Conservation (phyloP, 306 rosid genomes). For the Castanopsis chinensis region DNA sequence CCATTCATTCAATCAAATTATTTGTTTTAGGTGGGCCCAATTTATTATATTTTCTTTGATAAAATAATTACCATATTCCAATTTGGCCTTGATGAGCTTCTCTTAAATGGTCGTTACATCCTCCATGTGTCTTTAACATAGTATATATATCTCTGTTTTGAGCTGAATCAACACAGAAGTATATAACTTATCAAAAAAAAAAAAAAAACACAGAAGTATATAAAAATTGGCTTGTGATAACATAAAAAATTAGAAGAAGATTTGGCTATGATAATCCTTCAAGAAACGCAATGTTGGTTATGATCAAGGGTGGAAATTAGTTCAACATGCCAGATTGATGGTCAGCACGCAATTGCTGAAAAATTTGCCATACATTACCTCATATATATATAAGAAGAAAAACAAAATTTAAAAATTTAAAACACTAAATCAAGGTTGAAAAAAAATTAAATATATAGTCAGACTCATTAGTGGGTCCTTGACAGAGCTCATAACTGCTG, state of each 20-base stretch:
- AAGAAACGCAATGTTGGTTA: not conserved
- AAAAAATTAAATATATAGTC: not conserved
- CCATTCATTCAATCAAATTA: slow-evolving; percentile 18
- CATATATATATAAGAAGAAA: not conserved
- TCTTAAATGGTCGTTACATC: slow-evolving; percentile 7
- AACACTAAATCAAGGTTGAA: not conserved
- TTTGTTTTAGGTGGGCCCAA: not conserved
- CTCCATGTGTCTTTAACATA: not conserved
- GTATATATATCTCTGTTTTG: too few relatives aligned
- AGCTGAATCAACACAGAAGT: too few relatives aligned
- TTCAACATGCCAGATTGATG: not conserved
- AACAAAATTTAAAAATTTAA: not conserved
- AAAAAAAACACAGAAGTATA: too few relatives aligned
- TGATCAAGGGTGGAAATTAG: slow-evolving; percentile 1
- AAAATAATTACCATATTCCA: not conserved
- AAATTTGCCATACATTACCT: not conserved
- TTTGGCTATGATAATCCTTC: too few relatives aligned
- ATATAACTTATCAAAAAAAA: too few relatives aligned
- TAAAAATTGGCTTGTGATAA: too few relatives aligned
- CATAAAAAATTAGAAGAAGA: too few relatives aligned
- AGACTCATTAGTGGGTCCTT: slow-evolving; percentile 27
- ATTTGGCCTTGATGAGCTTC: not conserved
- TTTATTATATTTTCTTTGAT: not conserved
- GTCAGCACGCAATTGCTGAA: not conserved
- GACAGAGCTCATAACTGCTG: slow-evolving; percentile 17